These are phyloP conservation scores for Podospora comata DNA, from an alignment of 495 filamentous ascomycete genomes.

Conservation along the genomic window DNA sequence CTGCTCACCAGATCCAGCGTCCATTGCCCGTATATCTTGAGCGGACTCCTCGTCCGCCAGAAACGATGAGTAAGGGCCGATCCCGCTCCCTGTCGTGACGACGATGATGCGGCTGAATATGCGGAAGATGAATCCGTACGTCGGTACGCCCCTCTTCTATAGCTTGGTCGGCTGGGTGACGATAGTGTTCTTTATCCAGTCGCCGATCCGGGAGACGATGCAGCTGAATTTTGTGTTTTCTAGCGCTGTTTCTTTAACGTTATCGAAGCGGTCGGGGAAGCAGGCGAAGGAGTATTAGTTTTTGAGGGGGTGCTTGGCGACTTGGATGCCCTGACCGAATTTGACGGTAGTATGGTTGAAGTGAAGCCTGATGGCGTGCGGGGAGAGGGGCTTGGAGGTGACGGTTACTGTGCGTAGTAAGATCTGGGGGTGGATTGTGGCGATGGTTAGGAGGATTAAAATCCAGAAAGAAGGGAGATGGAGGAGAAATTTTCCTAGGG, in stretches of 20 bases:
- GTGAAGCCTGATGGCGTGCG: conserved; percentile 67
- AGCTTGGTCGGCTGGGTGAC: conserved; percentile 49
- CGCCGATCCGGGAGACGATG: conserved; percentile 64
- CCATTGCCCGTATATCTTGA: conserved; percentile 42
- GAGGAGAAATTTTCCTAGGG: conserved; percentile 46
- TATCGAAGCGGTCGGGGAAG: conserved; percentile 52
- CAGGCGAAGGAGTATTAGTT: conserved; percentile 83
- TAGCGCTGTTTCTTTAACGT: not conserved
- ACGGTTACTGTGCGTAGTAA: conserved; percentile 60
- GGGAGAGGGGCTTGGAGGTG: conserved; percentile 57
- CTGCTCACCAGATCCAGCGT: conserved; percentile 40
- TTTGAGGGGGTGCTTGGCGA: conserved; percentile 56
- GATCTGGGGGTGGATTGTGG: conserved; percentile 65
- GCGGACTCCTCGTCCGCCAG: conserved; percentile 39
- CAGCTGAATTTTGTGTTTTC: conserved; percentile 51
- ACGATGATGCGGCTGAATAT: conserved; percentile 61
- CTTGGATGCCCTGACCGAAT: conserved; percentile 48
- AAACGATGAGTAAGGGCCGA: conserved; percentile 57
- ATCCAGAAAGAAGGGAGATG: conserved; percentile 66
- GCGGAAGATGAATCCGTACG: conserved; percentile 59
- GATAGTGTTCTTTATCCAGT: conserved; percentile 62
- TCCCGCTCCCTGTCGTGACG: conserved; percentile 68
- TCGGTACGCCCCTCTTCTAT: conserved; percentile 50
- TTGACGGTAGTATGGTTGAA: conserved; percentile 55
- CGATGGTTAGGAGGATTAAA: conserved; percentile 55